Evolutionary conservation across 441 rosid genomes (phyloP), one percentile per base, ranked within the genome.

Genomic region (Gossypium laxum): DNA sequence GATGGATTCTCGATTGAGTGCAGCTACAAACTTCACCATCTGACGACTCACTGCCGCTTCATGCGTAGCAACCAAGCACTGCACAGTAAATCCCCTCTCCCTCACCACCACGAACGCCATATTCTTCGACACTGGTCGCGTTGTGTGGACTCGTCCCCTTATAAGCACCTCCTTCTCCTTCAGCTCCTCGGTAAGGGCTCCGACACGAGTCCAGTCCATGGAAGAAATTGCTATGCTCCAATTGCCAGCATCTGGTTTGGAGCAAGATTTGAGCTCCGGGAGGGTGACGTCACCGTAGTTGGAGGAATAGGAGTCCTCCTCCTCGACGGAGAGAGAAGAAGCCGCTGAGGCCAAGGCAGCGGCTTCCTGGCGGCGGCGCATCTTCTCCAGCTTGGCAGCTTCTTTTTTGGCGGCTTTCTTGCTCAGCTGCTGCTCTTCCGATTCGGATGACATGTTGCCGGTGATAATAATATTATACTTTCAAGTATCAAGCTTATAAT

Each of bases 351-450:
- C 72, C 54, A 62, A 38, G 1, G 82, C 69, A 4, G 75, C 75
- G 1, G 78, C 86, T 52, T 87, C 93, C 75, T 83, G 86, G 32
- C 85, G 87, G 75, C 92, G 96, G 3, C 93, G 94, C 7, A 82
- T 45, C 83, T 91, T 93, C 78, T 89, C 97, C 54, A 71, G 85
- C 83, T 87, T 93, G 61, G 89, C 91, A 0, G 95, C 96, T 79
- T 87, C 95, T 75, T 92, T 92, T 82, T 91, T 92, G 4, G 97
- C 87, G 0, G 92, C 93, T 68, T 91, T 91, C 77, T 89, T 91
- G 84, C 95, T 90, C 15, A 78, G 18, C 17, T 41, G 70, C 34
- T 52, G 70, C 45, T 72, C 75, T 30, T 61, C 69, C 52, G 75
- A 14, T 62, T 72, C 75, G 52, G 63, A 55, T n/a, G 75, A 72